These are phyloP conservation scores for Phoma sp. DNA, from an alignment of 2,329 filamentous ascomycete genomes.

Conservation along the genomic window DNA sequence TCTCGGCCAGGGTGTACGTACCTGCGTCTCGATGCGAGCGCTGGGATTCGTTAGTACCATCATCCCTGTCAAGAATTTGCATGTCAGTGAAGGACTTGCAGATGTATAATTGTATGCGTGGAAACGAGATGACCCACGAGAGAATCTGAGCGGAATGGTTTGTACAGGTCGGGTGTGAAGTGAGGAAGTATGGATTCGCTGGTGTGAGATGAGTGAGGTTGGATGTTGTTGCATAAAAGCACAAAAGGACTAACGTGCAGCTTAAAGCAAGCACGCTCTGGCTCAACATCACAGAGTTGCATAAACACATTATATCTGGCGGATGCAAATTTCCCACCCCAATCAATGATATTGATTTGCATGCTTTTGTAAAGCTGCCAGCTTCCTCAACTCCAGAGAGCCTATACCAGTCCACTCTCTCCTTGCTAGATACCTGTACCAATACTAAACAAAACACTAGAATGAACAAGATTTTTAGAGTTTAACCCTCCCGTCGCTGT, in stretches of 20 bases:
- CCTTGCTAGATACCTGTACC: constrained; percentile 8
- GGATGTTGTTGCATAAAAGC: background rate
- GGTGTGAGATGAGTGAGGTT: background rate
- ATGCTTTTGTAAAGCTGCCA: constrained; percentile 13
- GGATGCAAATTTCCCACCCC: background rate
- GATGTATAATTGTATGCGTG: too few relatives aligned
- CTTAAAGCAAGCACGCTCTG: too few relatives aligned
- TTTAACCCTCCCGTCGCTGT: constrained; percentile 31
- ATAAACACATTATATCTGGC: background rate
- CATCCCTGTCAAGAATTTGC: background rate
- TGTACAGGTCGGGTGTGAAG: too few relatives aligned
- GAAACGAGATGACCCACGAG: background rate
- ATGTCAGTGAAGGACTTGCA: too few relatives aligned
- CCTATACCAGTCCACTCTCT: constrained; percentile 3
- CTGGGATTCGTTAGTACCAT: background rate
- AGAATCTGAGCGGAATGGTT: background rate
- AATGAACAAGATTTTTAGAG: constrained; percentile 9
- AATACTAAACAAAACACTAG: constrained; percentile 15
- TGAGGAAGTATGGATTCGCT: background rate
- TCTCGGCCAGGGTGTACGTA: constrained; percentile 21
- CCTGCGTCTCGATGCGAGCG: constrained; percentile 16
- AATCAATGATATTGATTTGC: constrained; percentile 8
- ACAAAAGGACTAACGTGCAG: too few relatives aligned
- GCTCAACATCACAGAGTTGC: background rate
- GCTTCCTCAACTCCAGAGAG: constrained; percentile 8